A percentile compares a stretch with the other conserved stretches of the same genome.
These are phyloP conservation scores for Rubroboletus pulcherrimus DNA, from an alignment of 768 basidiomycete species.

Conservation along the genomic window DNA sequence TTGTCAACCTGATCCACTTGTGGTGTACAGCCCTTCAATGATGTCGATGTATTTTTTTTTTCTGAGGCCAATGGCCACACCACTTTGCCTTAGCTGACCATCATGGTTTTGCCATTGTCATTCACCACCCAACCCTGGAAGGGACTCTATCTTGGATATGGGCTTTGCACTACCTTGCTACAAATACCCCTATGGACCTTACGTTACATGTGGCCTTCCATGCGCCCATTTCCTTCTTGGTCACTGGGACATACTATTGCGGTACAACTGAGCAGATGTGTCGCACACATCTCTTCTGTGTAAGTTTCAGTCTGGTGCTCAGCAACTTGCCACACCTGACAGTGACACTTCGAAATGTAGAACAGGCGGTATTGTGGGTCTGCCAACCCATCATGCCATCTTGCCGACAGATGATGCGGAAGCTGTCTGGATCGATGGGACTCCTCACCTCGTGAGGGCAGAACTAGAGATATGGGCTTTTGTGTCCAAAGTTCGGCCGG, in stretches of 20 bases:
- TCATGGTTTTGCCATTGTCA: constrained; percentile 7
- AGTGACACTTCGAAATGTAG: constrained; percentile 1
- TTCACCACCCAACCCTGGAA: constrained; percentile 44
- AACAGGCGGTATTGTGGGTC: constrained; percentile 2
- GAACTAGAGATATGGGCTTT: constrained; percentile 26
- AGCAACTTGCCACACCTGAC: neutral
- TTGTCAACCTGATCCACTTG: neutral
- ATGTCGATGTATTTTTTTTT: neutral
- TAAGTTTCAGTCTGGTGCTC: constrained; percentile 6
- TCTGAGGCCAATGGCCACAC: neutral
- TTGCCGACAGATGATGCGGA: constrained; percentile 8
- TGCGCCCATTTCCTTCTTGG: constrained; percentile 48
- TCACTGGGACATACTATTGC: constrained; percentile 37
- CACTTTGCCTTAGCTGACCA: neutral
- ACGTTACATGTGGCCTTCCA: constrained; percentile 30
- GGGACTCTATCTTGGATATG: constrained; percentile 44
- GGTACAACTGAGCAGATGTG: constrained; percentile 34
- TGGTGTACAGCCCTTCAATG: neutral
- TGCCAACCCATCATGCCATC: constrained; percentile 12
- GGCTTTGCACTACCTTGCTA: constrained; percentile 38
- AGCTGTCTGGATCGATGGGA: constrained; percentile 34
- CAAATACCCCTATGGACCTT: constrained; percentile 49
- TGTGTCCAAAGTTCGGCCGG: constrained; percentile 37
- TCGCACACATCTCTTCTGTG: constrained; percentile 14
- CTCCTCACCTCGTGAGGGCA: constrained; percentile 29